Conservation (phyloP, 192 early-diverging fungal species). For the Backusella sp. region DNA sequence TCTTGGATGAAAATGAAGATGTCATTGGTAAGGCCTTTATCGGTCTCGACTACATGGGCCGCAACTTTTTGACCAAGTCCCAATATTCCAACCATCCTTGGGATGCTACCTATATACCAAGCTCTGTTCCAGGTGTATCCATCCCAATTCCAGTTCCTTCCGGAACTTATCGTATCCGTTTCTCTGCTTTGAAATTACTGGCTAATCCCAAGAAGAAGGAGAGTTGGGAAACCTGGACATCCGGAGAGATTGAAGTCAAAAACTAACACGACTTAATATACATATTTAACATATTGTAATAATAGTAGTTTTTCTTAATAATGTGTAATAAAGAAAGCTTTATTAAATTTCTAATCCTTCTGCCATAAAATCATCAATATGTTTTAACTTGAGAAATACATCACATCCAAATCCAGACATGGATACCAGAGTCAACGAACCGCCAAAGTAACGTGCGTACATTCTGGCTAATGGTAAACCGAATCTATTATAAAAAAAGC, state of each 20-base stretch:
- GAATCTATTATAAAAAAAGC: constrained; percentile 25
- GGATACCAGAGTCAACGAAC: constrained; percentile 78
- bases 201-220: constrained; percentile 25
- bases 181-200: constrained; percentile 31
- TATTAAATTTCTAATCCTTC: constrained; percentile 50
- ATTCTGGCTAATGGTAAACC: constrained; percentile 86
- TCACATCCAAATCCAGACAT: constrained; percentile 91
- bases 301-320: background rate
- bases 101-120: constrained; percentile 14
- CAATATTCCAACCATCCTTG: constrained; percentile 5
- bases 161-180: constrained; percentile 26
- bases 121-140: background rate
- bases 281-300: background rate
- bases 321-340: constrained; percentile 1
- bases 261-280: constrained; percentile 11
- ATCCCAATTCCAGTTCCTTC: constrained; percentile 9
- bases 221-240: constrained; percentile 20
- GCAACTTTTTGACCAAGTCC: constrained; percentile 20
- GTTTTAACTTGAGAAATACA: constrained; percentile 84
- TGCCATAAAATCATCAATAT: constrained; percentile 68
- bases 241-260: constrained; percentile 22
- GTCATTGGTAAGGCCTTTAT: constrained; percentile 14
- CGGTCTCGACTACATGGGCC: constrained; percentile 15
- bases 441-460: constrained; percentile 94
- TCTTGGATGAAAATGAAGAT: constrained; percentile 20